Evolutionary conservation across 148 eudicot genomes (phyloP).

Genomic region (Fagopyrum esculentum): DNA sequence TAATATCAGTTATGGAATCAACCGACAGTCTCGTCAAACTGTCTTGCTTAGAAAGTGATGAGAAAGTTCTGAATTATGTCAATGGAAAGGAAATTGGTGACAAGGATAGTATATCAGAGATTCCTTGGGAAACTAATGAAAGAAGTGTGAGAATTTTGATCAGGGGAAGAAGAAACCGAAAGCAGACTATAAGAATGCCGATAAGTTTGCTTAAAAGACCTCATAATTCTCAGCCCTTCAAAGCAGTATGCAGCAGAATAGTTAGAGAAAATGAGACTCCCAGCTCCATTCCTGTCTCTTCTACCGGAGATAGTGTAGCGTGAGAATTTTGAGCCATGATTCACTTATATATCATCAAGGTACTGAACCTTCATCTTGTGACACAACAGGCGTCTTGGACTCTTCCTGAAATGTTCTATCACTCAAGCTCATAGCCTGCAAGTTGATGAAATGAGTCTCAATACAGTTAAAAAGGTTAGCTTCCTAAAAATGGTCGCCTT

Average conservation of each 20-base stretch:
- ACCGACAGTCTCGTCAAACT: slow-evolving; percentile 28
- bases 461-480: slow-evolving; percentile 2
- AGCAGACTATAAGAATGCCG: slow-evolving; percentile 90
- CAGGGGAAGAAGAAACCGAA: slow-evolving; percentile 76
- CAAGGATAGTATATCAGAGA: slow-evolving; percentile 17
- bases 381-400: neutral
- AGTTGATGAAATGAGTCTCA: neutral
- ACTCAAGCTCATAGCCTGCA: slow-evolving; percentile 1
- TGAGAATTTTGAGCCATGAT: neutral
- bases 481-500: neutral
- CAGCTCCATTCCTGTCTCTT: slow-evolving; percentile 33
- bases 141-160: slow-evolving; percentile 69
- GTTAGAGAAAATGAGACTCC: slow-evolving; percentile 65
- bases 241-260: slow-evolving; percentile 74
- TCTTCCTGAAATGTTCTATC: neutral
- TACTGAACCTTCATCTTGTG: slow-evolving; percentile 3
- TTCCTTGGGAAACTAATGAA: slow-evolving; percentile 35
- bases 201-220: slow-evolving; percentile 80
- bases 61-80: slow-evolving; percentile 12
- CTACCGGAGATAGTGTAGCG: slow-evolving; percentile 17
- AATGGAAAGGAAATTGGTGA: slow-evolving; percentile 19
- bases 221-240: slow-evolving; percentile 77
- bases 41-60: slow-evolving; percentile 19
- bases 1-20: slow-evolving; percentile 35
- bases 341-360: neutral